Evolutionary conservation across 192 early-diverging fungal genomes (phyloP).

Genomic region (Diversispora epigaea): DNA sequence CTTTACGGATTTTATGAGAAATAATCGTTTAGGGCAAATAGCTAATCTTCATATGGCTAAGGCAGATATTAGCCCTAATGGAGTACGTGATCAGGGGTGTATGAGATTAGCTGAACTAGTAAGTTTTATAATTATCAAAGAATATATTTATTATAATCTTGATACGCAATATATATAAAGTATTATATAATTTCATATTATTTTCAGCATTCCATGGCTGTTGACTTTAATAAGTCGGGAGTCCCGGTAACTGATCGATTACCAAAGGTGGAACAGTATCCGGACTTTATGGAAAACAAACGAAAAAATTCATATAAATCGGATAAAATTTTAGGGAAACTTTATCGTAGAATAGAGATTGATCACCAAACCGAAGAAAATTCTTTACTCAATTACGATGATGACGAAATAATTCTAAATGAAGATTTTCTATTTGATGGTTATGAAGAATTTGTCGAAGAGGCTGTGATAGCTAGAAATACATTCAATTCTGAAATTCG

Average conservation of each 20-base stretch:
- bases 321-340: neutral
- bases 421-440: neutral
- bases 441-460: conserved; percentile 1
- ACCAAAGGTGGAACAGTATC: conserved; percentile 8
- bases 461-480: neutral
- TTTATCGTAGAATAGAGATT: neutral
- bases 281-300: conserved; percentile 29
- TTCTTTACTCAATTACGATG: neutral
- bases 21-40: conserved; percentile 66
- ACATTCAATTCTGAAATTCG: neutral
- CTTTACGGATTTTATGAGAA: conserved; percentile 62
- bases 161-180: neutral
- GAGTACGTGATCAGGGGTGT: conserved; percentile 51
- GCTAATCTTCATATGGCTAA: conserved; percentile 67
- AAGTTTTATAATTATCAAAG: neutral
- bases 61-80: conserved; percentile 53
- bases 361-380: neutral
- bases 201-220: conserved; percentile 19
- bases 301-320: neutral
- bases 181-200: neutral
- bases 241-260: neutral
- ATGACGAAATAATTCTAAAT: neutral
- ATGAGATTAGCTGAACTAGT: conserved; percentile 58
- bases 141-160: neutral
- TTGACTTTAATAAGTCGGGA: conserved; percentile 26